phyloP scores from a whole-genome alignment of 495 filamentous ascomycete species.

The Glarea lozoyensis region DNA sequence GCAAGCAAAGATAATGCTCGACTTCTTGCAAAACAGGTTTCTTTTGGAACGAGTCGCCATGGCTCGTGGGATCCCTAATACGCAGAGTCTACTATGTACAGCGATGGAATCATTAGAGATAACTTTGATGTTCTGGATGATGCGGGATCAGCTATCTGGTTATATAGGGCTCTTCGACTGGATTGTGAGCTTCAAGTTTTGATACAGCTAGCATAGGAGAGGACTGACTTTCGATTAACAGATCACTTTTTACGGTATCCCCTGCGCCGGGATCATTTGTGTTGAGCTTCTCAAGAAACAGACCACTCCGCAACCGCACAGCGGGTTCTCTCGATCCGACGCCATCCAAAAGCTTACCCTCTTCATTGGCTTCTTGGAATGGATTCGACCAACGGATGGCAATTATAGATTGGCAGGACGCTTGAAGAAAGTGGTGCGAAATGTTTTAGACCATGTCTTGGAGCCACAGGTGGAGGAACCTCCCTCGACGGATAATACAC shows the following conservation, averaged over 20 bases:
- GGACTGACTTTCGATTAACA: background rate
- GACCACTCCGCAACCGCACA: background rate
- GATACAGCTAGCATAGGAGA: background rate
- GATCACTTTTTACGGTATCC: slow-evolving; percentile 16
- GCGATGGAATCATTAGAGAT: slow-evolving; percentile 19
- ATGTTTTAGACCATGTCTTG: slow-evolving; percentile 16
- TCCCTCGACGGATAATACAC: background rate
- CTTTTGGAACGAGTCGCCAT: slow-evolving; percentile 17
- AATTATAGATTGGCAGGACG: slow-evolving; percentile 15
- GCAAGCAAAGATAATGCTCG: slow-evolving; percentile 12
- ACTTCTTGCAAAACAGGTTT: slow-evolving; percentile 15
- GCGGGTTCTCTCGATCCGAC: slow-evolving; percentile 14
- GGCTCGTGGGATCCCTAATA: slow-evolving; percentile 9
- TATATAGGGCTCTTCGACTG: slow-evolving; percentile 18
- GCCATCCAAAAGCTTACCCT: slow-evolving; percentile 21
- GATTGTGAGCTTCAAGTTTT: slow-evolving; percentile 12
- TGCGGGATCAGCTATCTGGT: slow-evolving; percentile 11
- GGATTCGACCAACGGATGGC: slow-evolving; percentile 20
- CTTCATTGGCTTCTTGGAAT: slow-evolving; percentile 20
- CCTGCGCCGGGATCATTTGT: slow-evolving; percentile 17
- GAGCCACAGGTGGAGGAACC: slow-evolving; percentile 4
- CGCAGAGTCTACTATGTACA: slow-evolving; percentile 13
- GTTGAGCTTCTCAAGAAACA: slow-evolving; percentile 17
- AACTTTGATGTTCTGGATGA: slow-evolving; percentile 17
- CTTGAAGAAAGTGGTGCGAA: slow-evolving; percentile 11